Evolutionary conservation across 352 stramenopile genomes (phyloP).

Genomic region (Globisporangium yorkense): DNA sequence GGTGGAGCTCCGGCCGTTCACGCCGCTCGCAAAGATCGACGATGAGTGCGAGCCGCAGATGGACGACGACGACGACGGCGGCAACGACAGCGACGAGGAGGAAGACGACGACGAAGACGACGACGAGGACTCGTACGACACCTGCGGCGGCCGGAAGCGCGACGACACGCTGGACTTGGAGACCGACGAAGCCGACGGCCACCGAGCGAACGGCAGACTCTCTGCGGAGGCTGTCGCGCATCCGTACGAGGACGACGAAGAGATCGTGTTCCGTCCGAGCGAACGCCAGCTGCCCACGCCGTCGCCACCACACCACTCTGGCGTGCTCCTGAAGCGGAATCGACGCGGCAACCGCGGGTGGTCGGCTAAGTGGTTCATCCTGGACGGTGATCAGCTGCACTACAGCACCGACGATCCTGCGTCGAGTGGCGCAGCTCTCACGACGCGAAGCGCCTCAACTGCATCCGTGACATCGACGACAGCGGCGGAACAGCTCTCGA

Average conservation of each 20-base stretch:
- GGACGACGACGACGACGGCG: constrained; percentile 37
- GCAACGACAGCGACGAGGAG: constrained; percentile 42
- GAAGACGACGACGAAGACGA: constrained; percentile 51
- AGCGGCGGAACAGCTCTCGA: constrained; percentile 31
- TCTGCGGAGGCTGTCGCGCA: constrained; percentile 24
- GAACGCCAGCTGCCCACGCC: constrained; percentile 20
- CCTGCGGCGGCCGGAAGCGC: constrained; percentile 14
- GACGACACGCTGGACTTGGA: constrained; percentile 40
- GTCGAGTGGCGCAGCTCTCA: constrained; percentile 12
- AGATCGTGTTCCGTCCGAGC: constrained; percentile 16
- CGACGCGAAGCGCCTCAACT: not conserved
- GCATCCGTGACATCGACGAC: not conserved
- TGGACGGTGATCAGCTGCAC: constrained; percentile 67
- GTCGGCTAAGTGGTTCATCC: constrained; percentile 63
- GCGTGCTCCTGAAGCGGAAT: constrained; percentile 67
- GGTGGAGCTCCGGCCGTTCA: constrained; percentile 63
- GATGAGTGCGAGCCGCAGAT: constrained; percentile 57
- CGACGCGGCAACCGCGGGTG: constrained; percentile 64
- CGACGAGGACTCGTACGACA: constrained; percentile 24
- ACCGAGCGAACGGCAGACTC: constrained; percentile 7
- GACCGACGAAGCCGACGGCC: constrained; percentile 29
- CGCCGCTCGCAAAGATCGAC: constrained; percentile 20
- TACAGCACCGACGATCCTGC: constrained; percentile 39
- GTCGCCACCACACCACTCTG: constrained; percentile 44
- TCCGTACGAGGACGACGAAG: constrained; percentile 23